Evolutionary conservation across 2,329 filamentous ascomycete species (phyloP).

Genomic region (Colletotrichum paranaense): DNA sequence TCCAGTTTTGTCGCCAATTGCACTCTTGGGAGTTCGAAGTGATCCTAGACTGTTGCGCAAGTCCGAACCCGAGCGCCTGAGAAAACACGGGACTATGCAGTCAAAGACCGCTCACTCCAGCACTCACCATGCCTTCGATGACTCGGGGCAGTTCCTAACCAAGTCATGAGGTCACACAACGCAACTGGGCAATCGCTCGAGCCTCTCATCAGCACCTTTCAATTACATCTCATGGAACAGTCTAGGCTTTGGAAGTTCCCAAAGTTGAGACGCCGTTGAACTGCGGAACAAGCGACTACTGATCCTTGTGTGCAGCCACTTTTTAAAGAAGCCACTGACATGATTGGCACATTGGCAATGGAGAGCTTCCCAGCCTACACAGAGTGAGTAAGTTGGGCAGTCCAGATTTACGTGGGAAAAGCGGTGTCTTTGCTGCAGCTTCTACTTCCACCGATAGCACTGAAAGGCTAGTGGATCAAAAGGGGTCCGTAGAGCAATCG

Average conservation of each 20-base stretch:
- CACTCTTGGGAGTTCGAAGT: neutral
- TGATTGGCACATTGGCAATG: neutral
- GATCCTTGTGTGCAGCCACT: neutral
- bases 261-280: neutral
- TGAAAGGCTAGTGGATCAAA: neutral
- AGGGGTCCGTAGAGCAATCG: neutral
- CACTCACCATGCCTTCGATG: slow-evolving; percentile 7
- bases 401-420: neutral
- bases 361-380: neutral
- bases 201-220: neutral
- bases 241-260: neutral
- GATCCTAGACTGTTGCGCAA: neutral
- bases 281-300: neutral
- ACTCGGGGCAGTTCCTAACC: neutral
- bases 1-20: no score
- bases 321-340: neutral
- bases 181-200: neutral
- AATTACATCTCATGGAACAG: neutral
- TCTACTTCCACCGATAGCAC: neutral
- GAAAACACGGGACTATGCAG: slow-evolving; percentile 24
- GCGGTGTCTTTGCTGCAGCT: neutral
- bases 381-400: neutral
- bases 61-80: slow-evolving; percentile 22
- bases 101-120: slow-evolving; percentile 10
- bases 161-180: slow-evolving; percentile 5